Evolutionary conservation across 1,284 basidiomycete genomes (phyloP).

Genomic region (Entoloma clypeatum): DNA sequence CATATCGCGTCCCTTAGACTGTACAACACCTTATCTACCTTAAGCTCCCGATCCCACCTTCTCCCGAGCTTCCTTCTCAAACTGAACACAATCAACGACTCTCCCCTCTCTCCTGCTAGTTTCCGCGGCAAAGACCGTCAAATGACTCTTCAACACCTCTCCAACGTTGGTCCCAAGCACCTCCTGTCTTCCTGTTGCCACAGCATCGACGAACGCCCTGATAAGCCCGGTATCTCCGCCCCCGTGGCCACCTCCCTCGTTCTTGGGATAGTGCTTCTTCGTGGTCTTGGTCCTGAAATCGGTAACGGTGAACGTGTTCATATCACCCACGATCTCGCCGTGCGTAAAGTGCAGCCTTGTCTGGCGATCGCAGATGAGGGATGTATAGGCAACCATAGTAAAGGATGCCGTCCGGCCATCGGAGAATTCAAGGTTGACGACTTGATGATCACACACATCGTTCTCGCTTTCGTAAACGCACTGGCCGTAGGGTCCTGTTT

Average conservation of each 20-base stretch:
- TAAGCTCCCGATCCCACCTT: constrained; percentile 12
- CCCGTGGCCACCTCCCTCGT: constrained; percentile 70
- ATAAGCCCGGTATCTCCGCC: constrained; percentile 79
- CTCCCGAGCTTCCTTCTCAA: constrained; percentile 49
- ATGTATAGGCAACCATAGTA: constrained; percentile 78
- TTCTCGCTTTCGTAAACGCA: constrained; percentile 83
- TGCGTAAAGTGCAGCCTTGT: constrained; percentile 77
- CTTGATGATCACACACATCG: constrained; percentile 79
- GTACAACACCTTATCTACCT: not conserved
- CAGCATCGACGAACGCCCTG: constrained; percentile 68
- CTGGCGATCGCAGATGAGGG: constrained; percentile 69
- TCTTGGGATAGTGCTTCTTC: constrained; percentile 46
- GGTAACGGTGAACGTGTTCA: constrained; percentile 70
- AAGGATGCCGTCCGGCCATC: constrained; percentile 74
- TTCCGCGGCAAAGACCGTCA: constrained; percentile 85
- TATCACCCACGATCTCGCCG: constrained; percentile 82
- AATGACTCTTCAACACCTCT: constrained; percentile 72
- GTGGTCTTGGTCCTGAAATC: constrained; percentile 63
- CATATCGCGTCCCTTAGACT: not conserved
- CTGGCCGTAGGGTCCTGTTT: constrained; percentile 67
- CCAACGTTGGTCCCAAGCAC: constrained; percentile 61
- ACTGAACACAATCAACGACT: constrained; percentile 63
- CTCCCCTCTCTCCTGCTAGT: constrained; percentile 61
- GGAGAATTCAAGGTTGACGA: constrained; percentile 80
- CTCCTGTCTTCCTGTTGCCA: constrained; percentile 57